Percentiles rank a stretch among this genome's conserved stretches.
These are phyloP conservation scores for Paramyrothecium roridum DNA, from an alignment of 2,329 filamentous ascomycete genomes.

Conservation along the genomic window DNA sequence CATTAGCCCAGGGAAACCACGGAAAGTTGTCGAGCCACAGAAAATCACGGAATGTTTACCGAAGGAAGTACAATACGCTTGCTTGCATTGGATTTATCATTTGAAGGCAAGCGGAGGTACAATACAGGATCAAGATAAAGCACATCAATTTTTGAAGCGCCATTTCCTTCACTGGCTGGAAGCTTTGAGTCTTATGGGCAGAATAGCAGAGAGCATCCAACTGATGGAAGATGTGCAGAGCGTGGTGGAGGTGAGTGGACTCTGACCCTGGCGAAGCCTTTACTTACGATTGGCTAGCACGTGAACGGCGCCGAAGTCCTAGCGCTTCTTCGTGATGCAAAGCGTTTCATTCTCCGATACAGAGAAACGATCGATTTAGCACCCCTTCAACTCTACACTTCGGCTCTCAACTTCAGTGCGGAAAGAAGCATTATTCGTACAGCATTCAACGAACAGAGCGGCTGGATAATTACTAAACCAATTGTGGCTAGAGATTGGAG, in stretches of 20 bases:
- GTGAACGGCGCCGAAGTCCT: background rate
- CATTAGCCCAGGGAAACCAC: background rate
- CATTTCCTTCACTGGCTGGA: conserved; percentile 39
- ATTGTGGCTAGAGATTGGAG: conserved; percentile 11
- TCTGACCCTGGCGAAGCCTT: no score
- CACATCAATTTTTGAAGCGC: conserved; percentile 25
- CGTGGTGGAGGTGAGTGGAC: no score
- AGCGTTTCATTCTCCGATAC: conserved; percentile 10
- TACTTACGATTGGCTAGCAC: conserved; percentile 1
- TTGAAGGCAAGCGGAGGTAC: conserved; percentile 15
- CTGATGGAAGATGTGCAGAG: conserved; percentile 8
- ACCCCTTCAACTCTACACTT: conserved; percentile 22
- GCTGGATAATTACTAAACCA: conserved; percentile 11
- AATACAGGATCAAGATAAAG: conserved; percentile 17
- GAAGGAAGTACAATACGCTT: conserved; percentile 30
- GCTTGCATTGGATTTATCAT: conserved; percentile 32
- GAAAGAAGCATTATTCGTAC: conserved; percentile 10
- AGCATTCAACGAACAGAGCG: conserved; percentile 8
- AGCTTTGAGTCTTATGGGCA: conserved; percentile 27
- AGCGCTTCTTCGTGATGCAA: conserved; percentile 11
- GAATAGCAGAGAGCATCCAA: conserved; percentile 6
- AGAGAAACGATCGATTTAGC: conserved; percentile 3
- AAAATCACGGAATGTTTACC: background rate
- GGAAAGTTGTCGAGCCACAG: background rate
- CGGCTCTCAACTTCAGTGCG: conserved; percentile 19